Conservation (phyloP, 2,329 filamentous ascomycete genomes). For the Magnaporthiopsis incrustans region DNA sequence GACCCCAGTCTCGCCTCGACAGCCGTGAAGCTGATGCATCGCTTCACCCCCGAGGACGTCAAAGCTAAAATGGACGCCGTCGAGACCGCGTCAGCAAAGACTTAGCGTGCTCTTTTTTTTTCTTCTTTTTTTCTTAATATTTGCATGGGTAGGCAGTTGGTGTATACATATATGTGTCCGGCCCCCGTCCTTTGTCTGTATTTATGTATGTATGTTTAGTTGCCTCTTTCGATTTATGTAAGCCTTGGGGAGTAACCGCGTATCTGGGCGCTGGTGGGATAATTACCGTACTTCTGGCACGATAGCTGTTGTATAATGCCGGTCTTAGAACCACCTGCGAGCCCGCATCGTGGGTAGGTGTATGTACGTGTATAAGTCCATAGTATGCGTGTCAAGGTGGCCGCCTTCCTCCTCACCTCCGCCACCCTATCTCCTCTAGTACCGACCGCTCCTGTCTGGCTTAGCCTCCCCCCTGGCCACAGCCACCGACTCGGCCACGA, state of each 20-base stretch:
- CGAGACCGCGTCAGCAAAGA: conserved; percentile 19
- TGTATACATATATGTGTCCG: too few species aligned
- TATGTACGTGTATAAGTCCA: neutral
- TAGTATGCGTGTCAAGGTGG: neutral
- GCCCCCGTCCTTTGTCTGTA: too few species aligned
- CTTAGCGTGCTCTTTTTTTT: too few species aligned
- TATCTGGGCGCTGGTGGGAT: too few species aligned
- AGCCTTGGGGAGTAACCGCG: too few species aligned
- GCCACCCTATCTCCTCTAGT: conserved; percentile 21
- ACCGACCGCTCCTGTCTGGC: conserved; percentile 30
- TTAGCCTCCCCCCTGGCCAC: conserved; percentile 33
- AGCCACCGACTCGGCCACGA: conserved; percentile 37
- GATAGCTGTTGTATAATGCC: too few species aligned
- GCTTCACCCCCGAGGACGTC: conserved; percentile 61
- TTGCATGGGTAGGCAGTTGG: too few species aligned
- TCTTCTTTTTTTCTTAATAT: too few species aligned
- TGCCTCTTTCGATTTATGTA: too few species aligned
- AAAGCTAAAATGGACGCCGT: conserved; percentile 59
- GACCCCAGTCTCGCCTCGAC: conserved; percentile 45
- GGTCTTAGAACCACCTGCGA: too few species aligned
- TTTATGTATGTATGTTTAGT: neutral
- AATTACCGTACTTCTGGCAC: too few species aligned
- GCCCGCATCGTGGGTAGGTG: too few species aligned
- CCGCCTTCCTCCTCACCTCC: neutral
- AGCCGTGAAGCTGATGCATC: conserved; percentile 69